phyloP scores from a whole-genome alignment of 768 basidiomycete genomes.

The Glaciozyma martinii region DNA sequence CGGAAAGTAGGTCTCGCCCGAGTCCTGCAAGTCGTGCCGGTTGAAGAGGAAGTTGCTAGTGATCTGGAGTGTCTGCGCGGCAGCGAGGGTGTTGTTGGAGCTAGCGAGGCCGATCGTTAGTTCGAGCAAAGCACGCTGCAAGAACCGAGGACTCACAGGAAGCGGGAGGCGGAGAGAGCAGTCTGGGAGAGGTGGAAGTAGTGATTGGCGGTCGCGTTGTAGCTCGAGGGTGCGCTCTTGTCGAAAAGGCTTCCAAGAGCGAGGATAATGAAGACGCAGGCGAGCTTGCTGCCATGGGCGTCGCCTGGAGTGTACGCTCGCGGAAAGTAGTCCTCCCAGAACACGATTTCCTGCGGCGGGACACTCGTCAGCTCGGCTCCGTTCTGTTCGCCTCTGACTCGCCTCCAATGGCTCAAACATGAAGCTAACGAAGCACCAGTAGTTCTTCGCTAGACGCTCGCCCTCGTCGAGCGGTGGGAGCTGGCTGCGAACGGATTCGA shows the following conservation, averaged over 20 bases:
- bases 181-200: conserved; percentile 38
- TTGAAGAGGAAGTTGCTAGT: conserved; percentile 21
- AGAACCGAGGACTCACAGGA: conserved; percentile 48
- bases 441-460: conserved; percentile 6
- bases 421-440: neutral
- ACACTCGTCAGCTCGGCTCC: neutral
- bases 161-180: conserved; percentile 38
- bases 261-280: conserved; percentile 59
- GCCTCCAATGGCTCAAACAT: neutral
- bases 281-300: conserved; percentile 46
- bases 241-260: conserved; percentile 60
- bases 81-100: conserved; percentile 44
- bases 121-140: conserved; percentile 40
- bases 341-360: neutral
- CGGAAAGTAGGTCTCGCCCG: conserved; percentile 19
- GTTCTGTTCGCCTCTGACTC: no score
- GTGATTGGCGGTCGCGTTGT: conserved; percentile 51
- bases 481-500: conserved; percentile 1
- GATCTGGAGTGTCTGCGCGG: conserved; percentile 46
- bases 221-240: conserved; percentile 43
- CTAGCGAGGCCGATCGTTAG: conserved; percentile 40
- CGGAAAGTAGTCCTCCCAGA: conserved; percentile 11
- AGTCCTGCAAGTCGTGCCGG: conserved; percentile 15
- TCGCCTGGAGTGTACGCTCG: neutral
- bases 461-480: conserved; percentile 7